Evolutionary conservation across 805 yeast species (phyloP), one percentile per base, ranked within the genome.

Genomic region (Starmera caribaea): DNA sequence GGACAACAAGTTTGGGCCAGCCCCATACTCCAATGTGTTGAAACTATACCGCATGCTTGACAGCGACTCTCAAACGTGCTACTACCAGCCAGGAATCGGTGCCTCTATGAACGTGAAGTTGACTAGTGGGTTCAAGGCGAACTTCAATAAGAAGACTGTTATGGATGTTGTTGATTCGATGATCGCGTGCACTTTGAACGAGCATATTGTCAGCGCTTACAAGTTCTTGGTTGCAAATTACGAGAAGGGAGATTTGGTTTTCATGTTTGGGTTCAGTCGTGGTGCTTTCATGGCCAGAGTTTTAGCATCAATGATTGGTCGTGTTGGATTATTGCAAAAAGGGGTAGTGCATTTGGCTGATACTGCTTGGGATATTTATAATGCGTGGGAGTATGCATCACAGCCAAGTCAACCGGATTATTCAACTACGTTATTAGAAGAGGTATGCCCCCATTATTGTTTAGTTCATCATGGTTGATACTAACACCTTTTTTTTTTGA

Each of bases 61-160:
- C 12, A 73, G 70, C 41, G 65, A 64, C 34, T 55, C 59, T 17
- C 82, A 77, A 46, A 45, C 73, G 31, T 77, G 82, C 48, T 78
- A 78, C 48, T 79, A 79, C 48, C 84, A 79, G 49, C 81, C 85
- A 2, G 86, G 86, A 0, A 69, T 80, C 21, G 86, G 87, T 1
- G 69, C 73, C 10, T 58, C 65, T 4, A 69, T 75, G 44, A 56
- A 62, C 14, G 63, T 69, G 10, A 72, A 70, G 34, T 39, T 52
- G 2, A 53, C 52, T 11, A 45, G 45, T 26, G 48, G 49, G 35
- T 15, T 41, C 16, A 24, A 47, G 36, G 44, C 53, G 42, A 36
- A 37, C 29, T 35, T 50, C 30, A 41, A 52, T 9, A 32, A 42
- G 38, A 38, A 51, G 1, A 43, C 42, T 28, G n/a, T 57, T 3